phyloP scores from a whole-genome alignment of 495 filamentous ascomycete genomes.

The Apodospora peruviana region DNA sequence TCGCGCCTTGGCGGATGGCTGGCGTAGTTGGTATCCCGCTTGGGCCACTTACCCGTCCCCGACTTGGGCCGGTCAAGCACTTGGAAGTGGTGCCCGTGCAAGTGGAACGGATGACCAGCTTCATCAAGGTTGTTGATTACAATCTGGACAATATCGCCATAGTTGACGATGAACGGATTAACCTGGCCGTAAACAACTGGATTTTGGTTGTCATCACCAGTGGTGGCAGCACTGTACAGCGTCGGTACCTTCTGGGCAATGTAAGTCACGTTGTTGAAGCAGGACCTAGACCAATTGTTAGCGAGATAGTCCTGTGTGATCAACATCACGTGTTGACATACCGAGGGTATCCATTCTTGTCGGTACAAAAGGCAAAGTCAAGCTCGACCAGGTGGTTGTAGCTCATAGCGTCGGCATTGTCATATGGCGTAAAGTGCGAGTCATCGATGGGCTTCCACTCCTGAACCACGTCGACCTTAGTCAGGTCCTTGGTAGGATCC shows the following conservation, averaged over 20 bases:
- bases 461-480: conserved; percentile 40
- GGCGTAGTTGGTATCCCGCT: conserved; percentile 35
- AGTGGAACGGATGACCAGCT: conserved; percentile 51
- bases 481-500: conserved; percentile 49
- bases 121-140: conserved; percentile 73
- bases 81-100: conserved; percentile 78
- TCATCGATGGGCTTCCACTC: conserved; percentile 61
- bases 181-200: conserved; percentile 69
- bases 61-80: conserved; percentile 48
- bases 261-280: conserved; percentile 74
- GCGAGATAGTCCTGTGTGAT: too few relatives aligned
- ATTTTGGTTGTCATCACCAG: conserved; percentile 56
- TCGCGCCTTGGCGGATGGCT: conserved; percentile 46
- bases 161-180: conserved; percentile 58
- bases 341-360: conserved; percentile 58
- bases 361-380: conserved; percentile 55
- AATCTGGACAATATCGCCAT: conserved; percentile 67
- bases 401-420: conserved; percentile 44
- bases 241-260: conserved; percentile 70
- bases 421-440: conserved; percentile 50
- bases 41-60: conserved; percentile 34
- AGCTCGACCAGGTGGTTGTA: conserved; percentile 51
- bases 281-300: conserved; percentile 43
- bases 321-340: too few relatives aligned
- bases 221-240: conserved; percentile 65